Evolutionary conservation across 1,284 basidiomycete species (phyloP).

Genomic region (Rhodotorula sp.): DNA sequence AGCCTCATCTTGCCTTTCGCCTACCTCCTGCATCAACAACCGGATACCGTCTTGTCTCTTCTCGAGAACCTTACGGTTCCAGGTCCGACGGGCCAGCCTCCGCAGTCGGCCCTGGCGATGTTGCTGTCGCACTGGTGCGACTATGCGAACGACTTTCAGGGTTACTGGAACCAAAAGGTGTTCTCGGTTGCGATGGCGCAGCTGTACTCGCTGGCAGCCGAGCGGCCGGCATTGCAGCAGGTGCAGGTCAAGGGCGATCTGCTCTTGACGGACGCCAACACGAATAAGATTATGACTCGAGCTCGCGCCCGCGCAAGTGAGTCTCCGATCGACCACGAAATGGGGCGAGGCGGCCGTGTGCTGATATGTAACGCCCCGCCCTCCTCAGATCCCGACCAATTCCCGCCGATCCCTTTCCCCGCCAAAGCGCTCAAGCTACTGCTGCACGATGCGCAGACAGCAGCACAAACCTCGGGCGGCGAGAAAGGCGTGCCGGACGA

Average conservation of each 20-base stretch:
- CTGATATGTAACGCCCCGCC: neutral
- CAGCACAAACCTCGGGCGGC: conserved; percentile 59
- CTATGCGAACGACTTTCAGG: conserved; percentile 87
- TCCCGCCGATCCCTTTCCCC: conserved; percentile 78
- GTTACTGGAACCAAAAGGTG: conserved; percentile 84
- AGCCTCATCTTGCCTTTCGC: conserved; percentile 88
- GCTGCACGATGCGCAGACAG: conserved; percentile 75
- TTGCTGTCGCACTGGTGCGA: conserved; percentile 89
- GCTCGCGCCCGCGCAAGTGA: conserved; percentile 79
- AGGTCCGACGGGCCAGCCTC: conserved; percentile 57
- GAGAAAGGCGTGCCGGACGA: conserved; percentile 57
- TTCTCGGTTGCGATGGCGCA: conserved; percentile 78
- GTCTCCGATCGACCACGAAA: conserved; percentile 21
- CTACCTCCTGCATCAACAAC: conserved; percentile 81
- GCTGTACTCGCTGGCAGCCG: conserved; percentile 61
- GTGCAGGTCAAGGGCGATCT: conserved; percentile 88
- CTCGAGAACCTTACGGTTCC: conserved; percentile 62
- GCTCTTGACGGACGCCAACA: conserved; percentile 72
- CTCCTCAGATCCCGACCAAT: conserved; percentile 71
- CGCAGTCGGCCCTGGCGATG: conserved; percentile 61
- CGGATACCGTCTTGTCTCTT: conserved; percentile 69
- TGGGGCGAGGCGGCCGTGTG: neutral
- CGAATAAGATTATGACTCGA: conserved; percentile 91
- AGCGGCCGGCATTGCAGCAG: conserved; percentile 62
- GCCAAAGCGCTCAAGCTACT: conserved; percentile 88